Evolutionary conservation across 805 yeast species (phyloP), one percentile per base, ranked within the genome.

Genomic region (Metschnikowia vanudenii): DNA sequence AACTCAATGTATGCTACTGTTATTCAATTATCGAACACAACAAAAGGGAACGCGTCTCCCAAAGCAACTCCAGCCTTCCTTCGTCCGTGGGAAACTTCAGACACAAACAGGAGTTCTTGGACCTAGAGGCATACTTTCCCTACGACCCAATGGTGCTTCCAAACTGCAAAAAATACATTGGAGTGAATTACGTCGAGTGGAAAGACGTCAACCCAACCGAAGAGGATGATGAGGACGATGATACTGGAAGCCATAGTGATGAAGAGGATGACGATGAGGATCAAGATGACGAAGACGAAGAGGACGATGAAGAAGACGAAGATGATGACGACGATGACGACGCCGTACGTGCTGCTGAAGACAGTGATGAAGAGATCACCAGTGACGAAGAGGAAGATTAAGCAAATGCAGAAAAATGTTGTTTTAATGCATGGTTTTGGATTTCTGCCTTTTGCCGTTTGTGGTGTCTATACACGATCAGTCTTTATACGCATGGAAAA

Each of bases 71-170:
- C 1, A 50, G 56, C 31, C 51, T 57, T 40, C 71, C 68, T 13
- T 63, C 67, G 30, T 58, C 67, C 17, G 60, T 59, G 28, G 61
- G 69, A 55, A 74, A 76, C 43, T 73, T 79, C 54, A 75, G 75
- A 26, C 80, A 81, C 45, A 83, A 83, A 58, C 91, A 87, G 60
- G 96, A 90, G 60, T 89, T 88, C 59, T 76, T 87, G 54, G 96
- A 89, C 58, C 73, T 92, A 43, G 97, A 91, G 63, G 90, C 94
- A n/a, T 92, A 89, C 63, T 92, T 92, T 67, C 99, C 99, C 11
- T 92, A 88, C 63, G 98, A 92, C 70, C 99, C 99, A 1, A 67
- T 94, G 51, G 80, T 86, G 41, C 75, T 92, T 52, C 85, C 83
- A 37, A 67, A 67, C 10, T 78, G 88, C 39, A 80, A 82, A 56